Base-by-base conservation (phyloP, 2,329 filamentous ascomycete species). In the Diaporthe sp. region DNA sequence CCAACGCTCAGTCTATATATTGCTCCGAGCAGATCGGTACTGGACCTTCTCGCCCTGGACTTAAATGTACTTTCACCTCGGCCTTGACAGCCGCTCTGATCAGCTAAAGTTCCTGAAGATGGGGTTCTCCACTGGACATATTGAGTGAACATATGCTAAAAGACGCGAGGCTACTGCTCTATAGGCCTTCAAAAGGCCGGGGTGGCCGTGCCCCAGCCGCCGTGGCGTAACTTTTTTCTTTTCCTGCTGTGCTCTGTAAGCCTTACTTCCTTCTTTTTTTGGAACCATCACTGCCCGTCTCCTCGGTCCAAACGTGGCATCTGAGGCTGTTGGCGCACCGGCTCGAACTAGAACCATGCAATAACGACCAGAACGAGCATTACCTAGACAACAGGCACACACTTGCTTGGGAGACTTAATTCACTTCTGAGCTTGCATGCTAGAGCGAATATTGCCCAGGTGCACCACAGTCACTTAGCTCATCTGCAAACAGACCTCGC, bases 171-270 rank as follows among this genome's bases (percentile, higher is more conserved):
- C 47, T 35, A 42, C 47, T 64, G 45, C 28, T 35, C 28, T n/a
- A 42, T 33, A 8, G 50, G 45, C 28, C 38, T n/a, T 42, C 4
- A 38, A 42, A 28, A 45, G 28, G 45, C 47, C 35, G 33, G 25
- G 33, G 25, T 45, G 47, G 25, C 70, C 57, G 15, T 55, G 70
- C 35, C 57, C 28, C 25, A n/a, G 47, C 52, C 57, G 50, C 28
- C 45, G 2, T 72, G 45, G 45, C 47, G 30, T 17, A 42, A 30
- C 17, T 22, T 54, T 54, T 17, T 33, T 40, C 17, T 22, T 54
- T 54, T 55, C 33, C 52, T 30, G 45, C 70, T 64, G 70, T 72
- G 47, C 70, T 64, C 58, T 55, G 57, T 45, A 45, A 64, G 57
- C 28, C 58, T 55, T 40, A 17, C 30, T 64, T 40, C 35, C 33